phyloP scores from a whole-genome alignment of 2,329 filamentous ascomycete species.

The Acarospora socialis region DNA sequence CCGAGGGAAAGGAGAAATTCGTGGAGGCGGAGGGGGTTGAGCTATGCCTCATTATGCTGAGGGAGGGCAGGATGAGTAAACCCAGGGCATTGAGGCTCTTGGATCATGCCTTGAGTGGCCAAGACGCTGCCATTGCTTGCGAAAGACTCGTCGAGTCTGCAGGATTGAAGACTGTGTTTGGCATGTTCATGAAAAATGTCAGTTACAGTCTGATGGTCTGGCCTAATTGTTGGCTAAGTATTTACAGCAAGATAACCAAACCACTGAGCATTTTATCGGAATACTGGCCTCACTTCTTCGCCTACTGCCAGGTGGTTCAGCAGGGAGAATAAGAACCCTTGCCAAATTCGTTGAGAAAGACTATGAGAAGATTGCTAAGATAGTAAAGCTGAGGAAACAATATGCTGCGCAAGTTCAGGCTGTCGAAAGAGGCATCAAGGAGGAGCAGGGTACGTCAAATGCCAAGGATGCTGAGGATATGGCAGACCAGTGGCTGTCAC shows the following conservation, averaged over 20 bases:
- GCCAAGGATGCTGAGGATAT: conserved; percentile 47
- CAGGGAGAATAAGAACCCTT: conserved; percentile 65
- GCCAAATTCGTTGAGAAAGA: conserved; percentile 95
- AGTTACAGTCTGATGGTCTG: background rate
- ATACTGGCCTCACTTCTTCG: conserved; percentile 76
- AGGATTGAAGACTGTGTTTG: conserved; percentile 73
- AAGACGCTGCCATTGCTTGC: conserved; percentile 49
- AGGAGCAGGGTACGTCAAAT: conserved; percentile 39
- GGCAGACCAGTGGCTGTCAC: conserved; percentile 58
- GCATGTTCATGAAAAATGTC: conserved; percentile 69
- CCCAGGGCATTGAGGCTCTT: conserved; percentile 63
- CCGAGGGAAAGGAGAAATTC: conserved; percentile 63
- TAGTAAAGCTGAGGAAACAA: conserved; percentile 57
- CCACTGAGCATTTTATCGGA: conserved; percentile 66
- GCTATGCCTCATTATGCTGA: conserved; percentile 79
- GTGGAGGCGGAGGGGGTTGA: conserved; percentile 85
- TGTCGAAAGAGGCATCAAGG: conserved; percentile 49
- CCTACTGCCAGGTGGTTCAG: conserved; percentile 60
- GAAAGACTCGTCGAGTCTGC: conserved; percentile 65
- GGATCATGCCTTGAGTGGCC: conserved; percentile 61
- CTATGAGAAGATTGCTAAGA: conserved; percentile 65
- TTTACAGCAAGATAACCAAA: conserved; percentile 45
- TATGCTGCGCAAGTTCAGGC: conserved; percentile 49
- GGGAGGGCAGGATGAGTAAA: conserved; percentile 75
- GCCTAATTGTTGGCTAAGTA: conserved; percentile 14